Conservation (phyloP, 768 basidiomycete genomes). For the Termitomyces sp. region DNA sequence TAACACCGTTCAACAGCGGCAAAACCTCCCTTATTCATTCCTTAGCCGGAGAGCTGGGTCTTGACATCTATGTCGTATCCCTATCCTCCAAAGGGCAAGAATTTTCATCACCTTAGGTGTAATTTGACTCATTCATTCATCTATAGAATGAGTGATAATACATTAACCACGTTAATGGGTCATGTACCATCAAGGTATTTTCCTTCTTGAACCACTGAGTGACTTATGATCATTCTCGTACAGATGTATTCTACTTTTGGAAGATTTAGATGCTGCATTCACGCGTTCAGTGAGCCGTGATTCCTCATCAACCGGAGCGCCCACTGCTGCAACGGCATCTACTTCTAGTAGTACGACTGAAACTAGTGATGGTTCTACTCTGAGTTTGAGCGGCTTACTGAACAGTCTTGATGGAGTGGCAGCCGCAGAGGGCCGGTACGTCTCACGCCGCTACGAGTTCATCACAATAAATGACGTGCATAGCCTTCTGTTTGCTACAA, state of each 20-base stretch:
- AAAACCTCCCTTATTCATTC: slow-evolving; percentile 87
- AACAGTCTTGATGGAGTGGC: slow-evolving; percentile 87
- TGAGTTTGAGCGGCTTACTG: slow-evolving; percentile 79
- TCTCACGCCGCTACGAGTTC: slow-evolving; percentile 11
- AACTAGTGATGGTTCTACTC: slow-evolving; percentile 69
- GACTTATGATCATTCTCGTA: slow-evolving; percentile 12
- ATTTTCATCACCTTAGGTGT: background rate
- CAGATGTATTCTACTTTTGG: slow-evolving; percentile 89
- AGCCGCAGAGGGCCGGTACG: slow-evolving; percentile 81
- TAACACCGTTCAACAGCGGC: slow-evolving; percentile 43
- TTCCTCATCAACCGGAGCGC: slow-evolving; percentile 69
- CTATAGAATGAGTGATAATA: slow-evolving; percentile 85
- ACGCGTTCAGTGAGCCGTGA: slow-evolving; percentile 85
- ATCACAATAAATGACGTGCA: slow-evolving; percentile 11
- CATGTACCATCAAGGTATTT: slow-evolving; percentile 76
- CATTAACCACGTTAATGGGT: slow-evolving; percentile 80
- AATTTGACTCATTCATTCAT: slow-evolving; percentile 15
- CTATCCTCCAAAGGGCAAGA: slow-evolving; percentile 81
- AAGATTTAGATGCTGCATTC: slow-evolving; percentile 91
- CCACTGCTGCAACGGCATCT: slow-evolving; percentile 42
- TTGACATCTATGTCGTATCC: slow-evolving; percentile 91
- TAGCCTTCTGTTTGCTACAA: slow-evolving; percentile 85
- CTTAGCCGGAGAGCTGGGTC: slow-evolving; percentile 74
- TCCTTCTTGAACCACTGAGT: slow-evolving; percentile 4
- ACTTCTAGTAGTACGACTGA: slow-evolving; percentile 37